Base-by-base conservation (phyloP, 2,329 filamentous ascomycete genomes). In the Diaporthe citrichinensis region DNA sequence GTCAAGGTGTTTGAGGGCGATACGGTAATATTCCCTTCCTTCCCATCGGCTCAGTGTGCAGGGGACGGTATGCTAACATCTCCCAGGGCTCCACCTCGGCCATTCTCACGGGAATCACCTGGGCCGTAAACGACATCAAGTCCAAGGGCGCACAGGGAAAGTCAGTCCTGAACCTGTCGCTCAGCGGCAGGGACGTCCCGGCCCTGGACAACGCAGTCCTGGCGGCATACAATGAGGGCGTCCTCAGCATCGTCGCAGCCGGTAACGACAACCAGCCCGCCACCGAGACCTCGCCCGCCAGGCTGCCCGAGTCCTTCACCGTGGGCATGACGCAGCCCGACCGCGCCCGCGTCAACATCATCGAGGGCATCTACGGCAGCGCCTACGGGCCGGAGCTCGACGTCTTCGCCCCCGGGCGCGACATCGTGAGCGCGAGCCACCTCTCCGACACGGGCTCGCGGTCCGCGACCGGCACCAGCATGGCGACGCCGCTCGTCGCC, bases 401-500 rank as follows among this genome's bases (percentile, higher is more conserved):
- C 74, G 80, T 88, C 74, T 87, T 87, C 49, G 86, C 86, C 0
- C 85, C 86, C 1, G 87, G 86, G 8, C 81, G 83, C 14, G 78
- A 80, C 62, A 82, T 88, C 59, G 77, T 86, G 1, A 87, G 84
- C 23, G 83, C 87, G 3, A 87, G 85, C 83, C 85, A 83, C 59
- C 82, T 83, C 49, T 80, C 80, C 67, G 12, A 75, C 51, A 84
- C 79, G 8, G 85, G 88, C 34, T 87, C 81, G 23, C 83, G 83
- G 59, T 85, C 80, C 34, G 85, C 91, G 79, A 88, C 85, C 23
- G 91, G 91, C 46, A 93, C 92, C 10, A 91, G 88, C 51, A 92
- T 92, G 91, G 89, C 91, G 2, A 84, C 87, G 7, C 91, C 91
- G 0, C 90, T 92, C 79, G 85, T 93, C 71, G 85, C 89, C 31